Evolutionary conservation across 23 red algal species (phyloP).

Genomic region (Chondrus crispus): DNA sequence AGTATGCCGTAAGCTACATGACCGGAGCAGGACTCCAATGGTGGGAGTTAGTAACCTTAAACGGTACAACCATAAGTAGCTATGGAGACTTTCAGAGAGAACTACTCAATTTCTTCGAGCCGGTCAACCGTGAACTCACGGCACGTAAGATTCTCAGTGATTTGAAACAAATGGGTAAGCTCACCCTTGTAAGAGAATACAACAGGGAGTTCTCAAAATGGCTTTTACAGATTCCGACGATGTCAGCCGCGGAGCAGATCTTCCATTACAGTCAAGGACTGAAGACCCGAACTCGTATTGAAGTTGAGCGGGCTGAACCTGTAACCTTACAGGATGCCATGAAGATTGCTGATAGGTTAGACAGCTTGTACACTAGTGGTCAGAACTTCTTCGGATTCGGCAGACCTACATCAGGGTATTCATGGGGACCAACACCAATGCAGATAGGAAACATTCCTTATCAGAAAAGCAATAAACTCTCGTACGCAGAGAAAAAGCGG

Average conservation of each 20-base stretch:
- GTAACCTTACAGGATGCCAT: not conserved
- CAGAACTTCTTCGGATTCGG: not conserved
- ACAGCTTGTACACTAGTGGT: not conserved
- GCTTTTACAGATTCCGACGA: not conserved
- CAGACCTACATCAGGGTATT: not conserved
- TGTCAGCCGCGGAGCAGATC: not conserved
- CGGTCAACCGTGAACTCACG: not conserved
- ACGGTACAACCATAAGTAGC: not conserved
- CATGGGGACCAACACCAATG: not conserved
- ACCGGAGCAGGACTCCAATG: constrained; percentile 16
- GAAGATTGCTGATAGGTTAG: not conserved
- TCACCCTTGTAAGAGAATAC: not conserved
- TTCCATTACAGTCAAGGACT: not conserved
- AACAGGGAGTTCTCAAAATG: constrained; percentile 6
- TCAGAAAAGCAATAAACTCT: too few relatives aligned
- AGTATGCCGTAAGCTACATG: constrained; percentile 1
- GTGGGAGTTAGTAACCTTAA: not conserved
- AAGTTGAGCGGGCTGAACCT: not conserved
- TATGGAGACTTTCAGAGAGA: not conserved
- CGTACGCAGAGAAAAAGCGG: not conserved
- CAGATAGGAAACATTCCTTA: not conserved
- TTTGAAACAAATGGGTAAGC: constrained; percentile 2
- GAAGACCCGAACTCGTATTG: not conserved
- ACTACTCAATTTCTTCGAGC: not conserved
- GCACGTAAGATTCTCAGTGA: not conserved